Percentiles rank a stretch among this genome's conserved stretches.
Conservation (phyloP, 2,329 filamentous ascomycete species). For the Monilinia fructicola region DNA sequence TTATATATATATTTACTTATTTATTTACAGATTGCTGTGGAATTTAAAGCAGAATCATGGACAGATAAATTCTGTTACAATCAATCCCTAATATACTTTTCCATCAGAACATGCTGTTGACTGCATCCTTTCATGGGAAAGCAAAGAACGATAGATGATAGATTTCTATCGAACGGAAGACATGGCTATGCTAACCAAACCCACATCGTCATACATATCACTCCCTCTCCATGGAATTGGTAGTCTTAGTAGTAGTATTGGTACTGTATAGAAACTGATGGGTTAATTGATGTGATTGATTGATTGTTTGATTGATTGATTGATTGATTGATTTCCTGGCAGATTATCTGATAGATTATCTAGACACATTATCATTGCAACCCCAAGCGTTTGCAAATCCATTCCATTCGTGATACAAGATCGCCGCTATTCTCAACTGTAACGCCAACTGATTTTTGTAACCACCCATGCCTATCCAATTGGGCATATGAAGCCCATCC, state of each 20-base stretch:
- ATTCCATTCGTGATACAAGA: constrained; percentile 13
- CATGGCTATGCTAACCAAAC: no score
- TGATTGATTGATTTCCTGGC: not conserved
- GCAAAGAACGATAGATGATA: no score
- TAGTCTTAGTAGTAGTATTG: no score
- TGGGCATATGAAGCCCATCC: constrained; percentile 12
- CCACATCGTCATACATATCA: not conserved
- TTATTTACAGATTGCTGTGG: constrained; percentile 1
- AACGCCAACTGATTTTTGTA: constrained; percentile 23
- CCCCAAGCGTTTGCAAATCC: constrained; percentile 9
- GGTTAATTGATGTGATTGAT: constrained; percentile 14
- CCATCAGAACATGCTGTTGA: no score
- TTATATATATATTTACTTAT: no score
- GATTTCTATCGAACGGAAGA: no score
- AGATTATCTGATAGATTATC: constrained; percentile 14
- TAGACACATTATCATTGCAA: constrained; percentile 19
- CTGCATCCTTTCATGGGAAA: no score
- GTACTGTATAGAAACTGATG: no score
- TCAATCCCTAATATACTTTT: no score
- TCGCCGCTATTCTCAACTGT: constrained; percentile 23
- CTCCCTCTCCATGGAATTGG: not conserved
- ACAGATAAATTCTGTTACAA: no score
- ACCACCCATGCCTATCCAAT: constrained; percentile 21
- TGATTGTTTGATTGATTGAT: constrained; percentile 3
- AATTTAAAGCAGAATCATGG: no score